Conservation (phyloP, 257 asterid genomes). For the Mitragyna speciosa region DNA sequence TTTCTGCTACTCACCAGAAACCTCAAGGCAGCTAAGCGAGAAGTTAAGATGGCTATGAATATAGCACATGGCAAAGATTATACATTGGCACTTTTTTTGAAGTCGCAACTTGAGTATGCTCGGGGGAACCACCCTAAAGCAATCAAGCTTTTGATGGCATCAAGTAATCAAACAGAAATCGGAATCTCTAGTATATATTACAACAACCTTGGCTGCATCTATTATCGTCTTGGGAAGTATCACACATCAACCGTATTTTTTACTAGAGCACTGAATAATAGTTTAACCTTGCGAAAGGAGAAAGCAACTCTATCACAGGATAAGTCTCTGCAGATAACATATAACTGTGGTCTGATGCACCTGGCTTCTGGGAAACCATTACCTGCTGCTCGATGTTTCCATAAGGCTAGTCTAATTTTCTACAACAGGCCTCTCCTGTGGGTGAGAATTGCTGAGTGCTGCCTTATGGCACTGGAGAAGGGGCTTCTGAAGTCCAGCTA, state of each 20-base stretch:
- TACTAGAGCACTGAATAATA: constrained; percentile 63
- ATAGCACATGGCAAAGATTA: constrained; percentile 77
- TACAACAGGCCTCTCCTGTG: constrained; percentile 71
- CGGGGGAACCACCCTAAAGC: constrained; percentile 80
- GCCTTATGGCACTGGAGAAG: constrained; percentile 78
- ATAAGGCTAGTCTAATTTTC: constrained; percentile 56
- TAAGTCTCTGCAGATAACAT: constrained; percentile 59
- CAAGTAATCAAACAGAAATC: constrained; percentile 49
- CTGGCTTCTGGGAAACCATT: constrained; percentile 81
- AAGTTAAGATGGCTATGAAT: constrained; percentile 89
- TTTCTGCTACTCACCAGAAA: constrained; percentile 71
- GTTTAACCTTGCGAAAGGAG: constrained; percentile 54
- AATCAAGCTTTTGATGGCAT: constrained; percentile 77
- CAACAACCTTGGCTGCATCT: constrained; percentile 90
- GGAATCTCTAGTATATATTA: constrained; percentile 72
- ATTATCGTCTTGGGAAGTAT: constrained; percentile 68
- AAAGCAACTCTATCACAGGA: constrained; percentile 58
- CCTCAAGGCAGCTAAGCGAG: constrained; percentile 89
- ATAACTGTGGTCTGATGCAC: constrained; percentile 71
- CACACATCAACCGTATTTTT: constrained; percentile 68
- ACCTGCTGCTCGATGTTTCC: constrained; percentile 75
- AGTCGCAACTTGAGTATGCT: constrained; percentile 91
- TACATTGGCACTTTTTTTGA: constrained; percentile 71
- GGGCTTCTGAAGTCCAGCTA: constrained; percentile 54
- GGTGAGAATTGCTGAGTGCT: constrained; percentile 85